phyloP scores from a whole-genome alignment of 768 basidiomycete species.

The Xerocomus brunneocitrinus region DNA sequence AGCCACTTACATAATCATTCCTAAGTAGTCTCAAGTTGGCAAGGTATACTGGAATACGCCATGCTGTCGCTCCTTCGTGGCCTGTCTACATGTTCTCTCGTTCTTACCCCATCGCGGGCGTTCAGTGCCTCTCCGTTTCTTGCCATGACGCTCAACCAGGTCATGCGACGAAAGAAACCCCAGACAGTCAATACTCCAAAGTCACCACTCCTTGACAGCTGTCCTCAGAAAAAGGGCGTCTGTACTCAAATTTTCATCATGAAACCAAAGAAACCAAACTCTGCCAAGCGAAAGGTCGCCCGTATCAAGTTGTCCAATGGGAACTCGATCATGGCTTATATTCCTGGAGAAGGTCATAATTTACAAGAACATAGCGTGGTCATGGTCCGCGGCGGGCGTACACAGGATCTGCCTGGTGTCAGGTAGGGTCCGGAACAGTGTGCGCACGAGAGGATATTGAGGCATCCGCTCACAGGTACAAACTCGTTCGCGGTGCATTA shows the following conservation, averaged over 20 bases:
- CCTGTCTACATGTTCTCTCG: constrained; percentile 18
- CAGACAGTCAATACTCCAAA: constrained; percentile 42
- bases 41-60: background rate
- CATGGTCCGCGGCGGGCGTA: constrained; percentile 88
- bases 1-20: constrained; percentile 8
- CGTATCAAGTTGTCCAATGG: constrained; percentile 90
- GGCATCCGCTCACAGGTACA: constrained; percentile 59
- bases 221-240: constrained; percentile 90
- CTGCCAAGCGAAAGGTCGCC: constrained; percentile 95
- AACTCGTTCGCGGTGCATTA: constrained; percentile 86
- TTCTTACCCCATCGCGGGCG: constrained; percentile 32
- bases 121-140: constrained; percentile 63
- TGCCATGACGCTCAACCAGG: constrained; percentile 77
- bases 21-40: background rate
- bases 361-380: constrained; percentile 97
- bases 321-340: constrained; percentile 86
- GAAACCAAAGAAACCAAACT: constrained; percentile 97
- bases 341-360: constrained; percentile 96
- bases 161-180: constrained; percentile 71
- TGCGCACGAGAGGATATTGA: background rate
- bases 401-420: constrained; percentile 97
- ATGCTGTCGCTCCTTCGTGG: constrained; percentile 29
- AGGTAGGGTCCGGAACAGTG: constrained; percentile 50
- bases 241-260: constrained; percentile 75
- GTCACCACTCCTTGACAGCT: constrained; percentile 75